Conservation (phyloP, 768 basidiomycete genomes). For the Naganishia vaughanmartiniae region DNA sequence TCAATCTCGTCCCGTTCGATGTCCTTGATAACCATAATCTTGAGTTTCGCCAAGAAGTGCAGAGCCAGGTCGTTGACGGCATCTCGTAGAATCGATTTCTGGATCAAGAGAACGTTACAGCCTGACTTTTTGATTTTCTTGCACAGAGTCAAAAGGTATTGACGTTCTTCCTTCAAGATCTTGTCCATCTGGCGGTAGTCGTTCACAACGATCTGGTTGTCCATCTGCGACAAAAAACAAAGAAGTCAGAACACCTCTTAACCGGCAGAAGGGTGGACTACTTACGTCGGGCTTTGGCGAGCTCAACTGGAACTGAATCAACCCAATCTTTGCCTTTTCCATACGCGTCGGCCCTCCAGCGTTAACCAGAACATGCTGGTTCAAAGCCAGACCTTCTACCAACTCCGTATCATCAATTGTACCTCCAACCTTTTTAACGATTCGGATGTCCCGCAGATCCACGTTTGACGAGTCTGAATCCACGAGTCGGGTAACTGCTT, state of each 20-base stretch:
- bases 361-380: slow-evolving; percentile 85
- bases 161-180: slow-evolving; percentile 96
- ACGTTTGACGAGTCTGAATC: slow-evolving; percentile 88
- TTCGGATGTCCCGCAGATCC: slow-evolving; percentile 89
- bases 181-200: slow-evolving; percentile 99
- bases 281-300: slow-evolving; percentile 95
- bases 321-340: slow-evolving; percentile 97
- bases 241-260: background rate
- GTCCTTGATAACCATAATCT: slow-evolving; percentile 94
- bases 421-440: slow-evolving; percentile 97
- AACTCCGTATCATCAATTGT: slow-evolving; percentile 99
- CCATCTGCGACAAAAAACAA: slow-evolving; percentile 66
- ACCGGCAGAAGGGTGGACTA: slow-evolving; percentile 11
- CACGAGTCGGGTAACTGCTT: slow-evolving; percentile 85
- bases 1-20: slow-evolving; percentile 98
- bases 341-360: slow-evolving; percentile 91
- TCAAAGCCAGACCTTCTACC: slow-evolving; percentile 92
- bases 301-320: slow-evolving; percentile 96
- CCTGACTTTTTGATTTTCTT: slow-evolving; percentile 99
- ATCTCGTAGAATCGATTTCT: slow-evolving; percentile 98
- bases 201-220: slow-evolving; percentile 98
- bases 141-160: slow-evolving; percentile 95
- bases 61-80: slow-evolving; percentile 98
- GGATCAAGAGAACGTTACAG: slow-evolving; percentile 96
- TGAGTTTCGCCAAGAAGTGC: slow-evolving; percentile 93